Percentiles rank a stretch among this genome's conserved stretches.
These are phyloP conservation scores for Saccharomyces kudriavzevii DNA, from an alignment of 805 yeast species.

Conservation along the genomic window DNA sequence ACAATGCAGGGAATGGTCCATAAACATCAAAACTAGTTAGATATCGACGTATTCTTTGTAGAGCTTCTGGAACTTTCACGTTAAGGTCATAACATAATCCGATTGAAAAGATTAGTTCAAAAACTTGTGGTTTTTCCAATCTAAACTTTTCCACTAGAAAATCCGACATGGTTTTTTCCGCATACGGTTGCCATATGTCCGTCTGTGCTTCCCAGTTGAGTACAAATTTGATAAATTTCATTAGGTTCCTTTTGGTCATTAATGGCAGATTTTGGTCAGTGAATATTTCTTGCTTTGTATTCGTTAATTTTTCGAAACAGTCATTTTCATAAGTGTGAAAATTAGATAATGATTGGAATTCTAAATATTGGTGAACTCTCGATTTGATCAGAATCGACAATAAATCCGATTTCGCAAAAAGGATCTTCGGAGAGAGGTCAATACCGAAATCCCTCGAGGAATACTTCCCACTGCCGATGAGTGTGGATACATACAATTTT, in stretches of 20 bases:
- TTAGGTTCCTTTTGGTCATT: slow-evolving; percentile 63
- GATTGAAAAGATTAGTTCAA: slow-evolving; percentile 77
- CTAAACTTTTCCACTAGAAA: slow-evolving; percentile 62
- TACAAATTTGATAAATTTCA: slow-evolving; percentile 88
- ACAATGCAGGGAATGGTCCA: slow-evolving; percentile 88
- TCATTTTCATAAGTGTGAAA: slow-evolving; percentile 95
- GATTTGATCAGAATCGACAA: slow-evolving; percentile 70
- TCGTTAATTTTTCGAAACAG: slow-evolving; percentile 74
- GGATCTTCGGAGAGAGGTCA: slow-evolving; percentile 76
- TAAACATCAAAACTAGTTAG: slow-evolving; percentile 80
- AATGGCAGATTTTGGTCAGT: slow-evolving; percentile 75
- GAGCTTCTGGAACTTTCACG: slow-evolving; percentile 63
- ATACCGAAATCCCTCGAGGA: slow-evolving; percentile 72
- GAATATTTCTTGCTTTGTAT: slow-evolving; percentile 87
- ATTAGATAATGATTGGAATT: slow-evolving; percentile 78
- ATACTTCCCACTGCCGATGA: slow-evolving; percentile 35
- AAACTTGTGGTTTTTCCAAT: slow-evolving; percentile 63
- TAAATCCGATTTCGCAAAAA: slow-evolving; percentile 87
- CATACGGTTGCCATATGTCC: slow-evolving; percentile 49
- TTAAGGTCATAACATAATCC: slow-evolving; percentile 63
- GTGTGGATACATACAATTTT: slow-evolving; percentile 66
- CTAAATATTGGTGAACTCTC: slow-evolving; percentile 83
- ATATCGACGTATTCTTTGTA: slow-evolving; percentile 76
- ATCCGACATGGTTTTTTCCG: slow-evolving; percentile 45
- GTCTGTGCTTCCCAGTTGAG: slow-evolving; percentile 57